Evolutionary conservation across 352 stramenopile genomes (phyloP).

Genomic region (Phytophthora sojae): DNA sequence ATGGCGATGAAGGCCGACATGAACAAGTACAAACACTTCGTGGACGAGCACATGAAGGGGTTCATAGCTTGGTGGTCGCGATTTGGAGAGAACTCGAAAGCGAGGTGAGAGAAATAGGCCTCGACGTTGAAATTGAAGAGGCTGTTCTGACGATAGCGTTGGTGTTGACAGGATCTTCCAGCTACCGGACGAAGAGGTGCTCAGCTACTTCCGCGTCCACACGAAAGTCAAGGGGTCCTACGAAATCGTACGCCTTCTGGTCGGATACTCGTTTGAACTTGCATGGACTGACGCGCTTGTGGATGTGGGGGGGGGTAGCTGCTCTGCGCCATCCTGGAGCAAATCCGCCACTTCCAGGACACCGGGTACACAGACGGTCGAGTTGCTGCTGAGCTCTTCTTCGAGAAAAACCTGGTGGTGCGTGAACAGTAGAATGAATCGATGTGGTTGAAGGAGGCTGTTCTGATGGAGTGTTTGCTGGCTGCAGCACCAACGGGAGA

Average conservation of each 20-base stretch:
- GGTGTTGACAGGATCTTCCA: slow-evolving; percentile 70
- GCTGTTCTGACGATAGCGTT: neutral
- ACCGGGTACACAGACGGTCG: slow-evolving; percentile 92
- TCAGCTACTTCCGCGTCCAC: slow-evolving; percentile 78
- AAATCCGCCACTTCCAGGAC: slow-evolving; percentile 92
- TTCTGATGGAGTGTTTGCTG: neutral
- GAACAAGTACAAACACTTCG: slow-evolving; percentile 67
- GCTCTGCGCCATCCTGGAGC: slow-evolving; percentile 91
- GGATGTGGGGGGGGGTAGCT: slow-evolving; percentile 42
- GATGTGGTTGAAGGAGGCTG: neutral
- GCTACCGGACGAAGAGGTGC: slow-evolving; percentile 85
- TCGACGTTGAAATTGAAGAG: neutral
- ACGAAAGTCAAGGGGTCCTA: slow-evolving; percentile 93
- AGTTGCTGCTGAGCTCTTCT: slow-evolving; percentile 71
- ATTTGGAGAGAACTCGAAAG: slow-evolving; percentile 53
- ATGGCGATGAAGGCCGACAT: slow-evolving; percentile 86
- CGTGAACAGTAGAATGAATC: neutral
- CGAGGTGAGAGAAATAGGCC: slow-evolving; percentile 32
- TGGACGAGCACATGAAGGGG: slow-evolving; percentile 69
- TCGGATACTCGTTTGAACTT: neutral
- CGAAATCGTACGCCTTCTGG: slow-evolving; percentile 70
- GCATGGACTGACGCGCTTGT: neutral
- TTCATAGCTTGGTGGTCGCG: slow-evolving; percentile 69
- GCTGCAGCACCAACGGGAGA: slow-evolving; percentile 51
- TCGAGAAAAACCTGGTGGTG: slow-evolving; percentile 68